Percentiles rank a stretch among this genome's conserved stretches.
phyloP scores from a whole-genome alignment of 2,329 filamentous ascomycete species.

The Dendryphion nanum region DNA sequence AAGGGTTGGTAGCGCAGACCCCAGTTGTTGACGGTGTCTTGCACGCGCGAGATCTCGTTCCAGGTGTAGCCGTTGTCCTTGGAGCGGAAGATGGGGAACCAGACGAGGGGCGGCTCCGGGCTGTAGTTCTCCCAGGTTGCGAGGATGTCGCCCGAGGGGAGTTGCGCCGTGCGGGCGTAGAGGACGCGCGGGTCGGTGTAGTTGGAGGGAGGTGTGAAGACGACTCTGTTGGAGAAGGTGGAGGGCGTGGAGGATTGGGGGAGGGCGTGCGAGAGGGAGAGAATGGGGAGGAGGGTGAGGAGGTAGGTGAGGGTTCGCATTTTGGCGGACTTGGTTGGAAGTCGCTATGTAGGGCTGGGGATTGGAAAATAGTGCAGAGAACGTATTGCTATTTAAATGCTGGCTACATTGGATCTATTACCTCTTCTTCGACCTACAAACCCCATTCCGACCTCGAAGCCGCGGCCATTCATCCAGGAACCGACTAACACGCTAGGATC shows the following conservation, averaged over 20 bases:
- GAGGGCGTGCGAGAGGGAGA: conserved; percentile 20
- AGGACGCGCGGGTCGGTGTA: conserved; percentile 50
- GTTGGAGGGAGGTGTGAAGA: conserved; percentile 45
- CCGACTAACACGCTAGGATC: too few species aligned
- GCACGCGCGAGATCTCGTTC: conserved; percentile 61
- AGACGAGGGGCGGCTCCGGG: conserved; percentile 44
- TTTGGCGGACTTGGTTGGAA: conserved; percentile 18
- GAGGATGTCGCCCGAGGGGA: conserved; percentile 46
- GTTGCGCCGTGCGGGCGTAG: conserved; percentile 52
- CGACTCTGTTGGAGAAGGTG: conserved; percentile 35
- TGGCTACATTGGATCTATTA: too few species aligned
- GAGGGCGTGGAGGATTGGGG: conserved; percentile 18
- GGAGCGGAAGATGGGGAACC: conserved; percentile 49
- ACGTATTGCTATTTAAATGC: too few species aligned
- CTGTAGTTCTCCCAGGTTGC: conserved; percentile 58
- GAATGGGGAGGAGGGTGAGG: conserved; percentile 18
- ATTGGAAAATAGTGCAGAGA: too few species aligned
- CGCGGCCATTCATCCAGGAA: too few species aligned
- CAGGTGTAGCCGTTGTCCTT: conserved; percentile 54
- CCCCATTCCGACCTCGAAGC: too few species aligned
- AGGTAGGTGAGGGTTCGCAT: conserved; percentile 29
- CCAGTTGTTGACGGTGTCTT: conserved; percentile 63
- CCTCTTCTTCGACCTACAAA: too few species aligned
- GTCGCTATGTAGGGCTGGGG: too few species aligned
- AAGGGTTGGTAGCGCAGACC: conserved; percentile 69